Evolutionary conservation across 2,329 filamentous ascomycete genomes (phyloP).

Genomic region (Penicillium aurantiogriseum): DNA sequence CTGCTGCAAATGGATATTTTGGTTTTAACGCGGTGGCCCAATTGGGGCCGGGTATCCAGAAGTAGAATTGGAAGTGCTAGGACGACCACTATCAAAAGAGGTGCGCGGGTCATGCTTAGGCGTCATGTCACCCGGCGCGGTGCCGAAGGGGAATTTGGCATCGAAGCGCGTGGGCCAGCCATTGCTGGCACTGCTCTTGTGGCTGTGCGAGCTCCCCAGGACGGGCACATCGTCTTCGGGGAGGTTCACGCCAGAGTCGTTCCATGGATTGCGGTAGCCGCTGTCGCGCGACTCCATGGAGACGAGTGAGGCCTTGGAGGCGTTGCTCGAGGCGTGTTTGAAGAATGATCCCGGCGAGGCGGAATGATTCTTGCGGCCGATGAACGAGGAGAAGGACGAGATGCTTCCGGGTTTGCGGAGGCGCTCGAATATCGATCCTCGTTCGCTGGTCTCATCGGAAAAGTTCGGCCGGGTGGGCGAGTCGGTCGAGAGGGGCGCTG

Average conservation of each 20-base stretch:
- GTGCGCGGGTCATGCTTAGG: conserved; percentile 79
- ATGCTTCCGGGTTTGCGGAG: conserved; percentile 94
- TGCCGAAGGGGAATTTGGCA: conserved; percentile 65
- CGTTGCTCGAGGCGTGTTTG: conserved; percentile 84
- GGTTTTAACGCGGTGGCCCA: conserved; percentile 82
- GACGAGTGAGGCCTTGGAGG: conserved; percentile 91
- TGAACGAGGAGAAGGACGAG: conserved; percentile 91
- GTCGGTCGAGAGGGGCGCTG: conserved; percentile 74
- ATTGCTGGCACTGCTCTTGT: conserved; percentile 62
- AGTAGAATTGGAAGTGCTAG: conserved; percentile 93
- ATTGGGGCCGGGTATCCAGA: conserved; percentile 94
- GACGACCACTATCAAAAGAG: conserved; percentile 87
- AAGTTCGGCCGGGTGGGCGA: conserved; percentile 86
- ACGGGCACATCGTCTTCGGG: conserved; percentile 72
- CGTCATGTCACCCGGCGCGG: conserved; percentile 71
- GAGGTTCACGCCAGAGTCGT: conserved; percentile 93
- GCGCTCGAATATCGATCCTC: conserved; percentile 82
- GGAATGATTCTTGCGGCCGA: conserved; percentile 92
- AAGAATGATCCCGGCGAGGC: conserved; percentile 85
- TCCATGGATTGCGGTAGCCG: conserved; percentile 96
- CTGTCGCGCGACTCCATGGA: conserved; percentile 94
- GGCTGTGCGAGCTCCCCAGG: conserved; percentile 56
- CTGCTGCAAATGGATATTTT: conserved; percentile 46
- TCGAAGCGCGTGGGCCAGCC: conserved; percentile 55
- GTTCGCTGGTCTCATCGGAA: conserved; percentile 75